Percentiles rank a stretch among this genome's conserved stretches.
Evolutionary conservation across 225 moss, liverwort and hornwort species (phyloP).

Genomic region (Antitrichia curtipendula): DNA sequence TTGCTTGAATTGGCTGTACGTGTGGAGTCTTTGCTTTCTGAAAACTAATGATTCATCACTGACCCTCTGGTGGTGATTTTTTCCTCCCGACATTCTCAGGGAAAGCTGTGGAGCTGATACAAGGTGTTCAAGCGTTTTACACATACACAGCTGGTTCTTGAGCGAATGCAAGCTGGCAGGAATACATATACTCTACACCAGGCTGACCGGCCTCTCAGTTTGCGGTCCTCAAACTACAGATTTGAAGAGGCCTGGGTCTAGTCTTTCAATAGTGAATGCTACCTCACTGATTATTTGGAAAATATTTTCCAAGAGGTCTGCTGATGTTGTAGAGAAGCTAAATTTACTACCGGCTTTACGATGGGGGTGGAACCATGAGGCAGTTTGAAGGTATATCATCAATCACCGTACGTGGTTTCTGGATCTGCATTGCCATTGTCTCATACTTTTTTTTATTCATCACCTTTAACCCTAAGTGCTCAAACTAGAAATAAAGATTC

Average conservation of each 20-base stretch:
- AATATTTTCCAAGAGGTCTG: background rate
- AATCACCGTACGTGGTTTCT: background rate
- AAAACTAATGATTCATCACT: background rate
- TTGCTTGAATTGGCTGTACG: background rate
- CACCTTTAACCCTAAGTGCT: background rate
- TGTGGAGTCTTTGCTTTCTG: background rate
- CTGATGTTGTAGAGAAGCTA: background rate
- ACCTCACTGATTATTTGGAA: slow-evolving; percentile 4
- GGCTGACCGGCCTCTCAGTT: background rate
- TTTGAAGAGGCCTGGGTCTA: background rate
- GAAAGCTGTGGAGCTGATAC: slow-evolving; percentile 82
- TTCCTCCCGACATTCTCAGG: slow-evolving; percentile 16
- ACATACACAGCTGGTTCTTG: slow-evolving; percentile 86
- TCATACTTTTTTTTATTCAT: background rate
- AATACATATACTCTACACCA: background rate
- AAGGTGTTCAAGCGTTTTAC: slow-evolving; percentile 84
- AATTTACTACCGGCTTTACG: background rate
- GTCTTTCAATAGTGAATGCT: background rate
- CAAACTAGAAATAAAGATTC: background rate
- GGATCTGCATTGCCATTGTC: background rate
- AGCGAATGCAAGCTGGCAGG: background rate
- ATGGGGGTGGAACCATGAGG: background rate
- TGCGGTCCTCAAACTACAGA: background rate
- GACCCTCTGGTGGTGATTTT: background rate
- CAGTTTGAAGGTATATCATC: slow-evolving; percentile 5